phyloP scores from a whole-genome alignment of 805 yeast genomes.

The Lipomyces chichibuensis region DNA sequence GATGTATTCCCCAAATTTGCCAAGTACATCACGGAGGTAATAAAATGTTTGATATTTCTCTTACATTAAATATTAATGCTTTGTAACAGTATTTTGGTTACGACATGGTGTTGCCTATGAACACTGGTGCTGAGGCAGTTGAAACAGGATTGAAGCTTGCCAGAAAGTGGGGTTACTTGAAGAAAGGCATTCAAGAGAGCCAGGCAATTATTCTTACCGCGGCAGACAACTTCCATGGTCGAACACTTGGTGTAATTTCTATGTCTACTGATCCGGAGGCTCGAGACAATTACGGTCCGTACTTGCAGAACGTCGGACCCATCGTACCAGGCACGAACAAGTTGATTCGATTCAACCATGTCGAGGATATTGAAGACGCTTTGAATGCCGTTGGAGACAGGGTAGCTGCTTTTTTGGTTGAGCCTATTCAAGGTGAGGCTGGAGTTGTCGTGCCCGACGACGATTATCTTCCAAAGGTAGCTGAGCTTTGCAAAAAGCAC shows the following conservation, averaged over 20 bases:
- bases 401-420: constrained; percentile 87
- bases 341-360: constrained; percentile 76
- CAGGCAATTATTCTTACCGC: constrained; percentile 90
- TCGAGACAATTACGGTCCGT: constrained; percentile 85
- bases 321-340: constrained; percentile 72
- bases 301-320: constrained; percentile 81
- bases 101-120: constrained; percentile 95
- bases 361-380: constrained; percentile 84
- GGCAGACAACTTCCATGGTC: constrained; percentile 91
- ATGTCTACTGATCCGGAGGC: constrained; percentile 97
- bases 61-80: neutral
- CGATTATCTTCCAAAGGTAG: constrained; percentile 75
- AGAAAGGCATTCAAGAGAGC: constrained; percentile 77
- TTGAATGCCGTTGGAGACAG: constrained; percentile 81
- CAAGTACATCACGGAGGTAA: constrained; percentile 73
- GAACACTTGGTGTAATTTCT: constrained; percentile 92
- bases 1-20: constrained; percentile 87
- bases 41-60: neutral
- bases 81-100: constrained; percentile 64
- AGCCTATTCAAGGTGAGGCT: constrained; percentile 98
- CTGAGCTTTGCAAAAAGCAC: constrained; percentile 65
- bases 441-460: constrained; percentile 93
- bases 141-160: constrained; percentile 93
- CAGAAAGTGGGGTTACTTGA: constrained; percentile 94
- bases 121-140: constrained; percentile 98